Conservation (phyloP, 1,284 basidiomycete species). For the Lignosus rhinocerotis region DNA sequence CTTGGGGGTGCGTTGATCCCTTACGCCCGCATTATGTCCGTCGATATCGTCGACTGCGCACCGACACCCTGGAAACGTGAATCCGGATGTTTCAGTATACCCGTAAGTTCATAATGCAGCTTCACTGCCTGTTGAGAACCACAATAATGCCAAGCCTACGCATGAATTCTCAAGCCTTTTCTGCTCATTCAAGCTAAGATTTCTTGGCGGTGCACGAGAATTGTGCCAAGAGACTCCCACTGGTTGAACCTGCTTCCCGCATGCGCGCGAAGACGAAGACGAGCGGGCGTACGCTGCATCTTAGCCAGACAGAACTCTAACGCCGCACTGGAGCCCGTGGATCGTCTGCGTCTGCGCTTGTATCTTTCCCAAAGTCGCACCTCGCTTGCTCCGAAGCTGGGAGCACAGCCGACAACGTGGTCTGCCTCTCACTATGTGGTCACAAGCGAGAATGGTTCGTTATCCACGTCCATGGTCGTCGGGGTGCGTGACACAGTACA, state of each 20-base stretch:
- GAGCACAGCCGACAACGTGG: not conserved
- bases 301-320: slow-evolving; percentile 16
- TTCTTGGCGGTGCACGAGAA: slow-evolving; percentile 3
- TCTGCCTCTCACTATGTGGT: not conserved
- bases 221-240: slow-evolving; percentile 11
- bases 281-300: slow-evolving; percentile 13
- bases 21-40: too few species aligned
- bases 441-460: not conserved
- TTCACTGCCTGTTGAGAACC: not conserved
- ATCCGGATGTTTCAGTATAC: not conserved
- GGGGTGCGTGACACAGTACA: not conserved
- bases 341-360: not conserved
- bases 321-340: slow-evolving; percentile 17
- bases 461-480: not conserved
- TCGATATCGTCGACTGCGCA: not conserved
- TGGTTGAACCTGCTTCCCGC: not conserved
- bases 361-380: not conserved
- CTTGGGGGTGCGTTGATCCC: too few species aligned
- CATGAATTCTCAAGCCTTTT: not conserved
- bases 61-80: not conserved
- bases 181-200: not conserved
- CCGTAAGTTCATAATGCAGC: not conserved
- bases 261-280: not conserved
- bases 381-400: not conserved
- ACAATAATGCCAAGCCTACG: not conserved